Percentiles rank a stretch among this genome's conserved stretches.
phyloP scores from a whole-genome alignment of 345 rosid species.

The Brassica rapa region DNA sequence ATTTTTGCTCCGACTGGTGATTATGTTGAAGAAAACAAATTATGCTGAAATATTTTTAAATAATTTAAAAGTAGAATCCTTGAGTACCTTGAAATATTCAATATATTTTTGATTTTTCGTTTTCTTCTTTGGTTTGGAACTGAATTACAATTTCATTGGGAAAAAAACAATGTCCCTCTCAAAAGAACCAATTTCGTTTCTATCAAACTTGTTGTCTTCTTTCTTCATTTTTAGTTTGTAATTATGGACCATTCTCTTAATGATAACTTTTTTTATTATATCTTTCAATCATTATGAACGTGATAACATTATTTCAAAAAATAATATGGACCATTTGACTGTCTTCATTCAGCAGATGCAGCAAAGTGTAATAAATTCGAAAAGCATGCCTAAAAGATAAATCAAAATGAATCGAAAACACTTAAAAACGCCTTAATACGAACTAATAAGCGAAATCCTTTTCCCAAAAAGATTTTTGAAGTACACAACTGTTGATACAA shows the following conservation, averaged over 20 bases:
- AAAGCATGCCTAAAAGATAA: neutral
- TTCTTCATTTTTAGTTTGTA: neutral
- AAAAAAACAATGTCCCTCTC: neutral
- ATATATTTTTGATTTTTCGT: neutral
- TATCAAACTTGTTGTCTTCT: neutral
- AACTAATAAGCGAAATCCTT: neutral
- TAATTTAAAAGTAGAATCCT: neutral
- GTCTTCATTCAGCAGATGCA: neutral
- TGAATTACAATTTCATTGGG: neutral
- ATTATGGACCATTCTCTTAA: neutral
- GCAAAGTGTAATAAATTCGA: neutral
- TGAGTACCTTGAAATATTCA: neutral
- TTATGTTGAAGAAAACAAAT: no score
- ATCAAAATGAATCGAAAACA: slow-evolving; percentile 8
- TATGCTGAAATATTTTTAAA: no score
- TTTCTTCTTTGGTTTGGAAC: neutral
- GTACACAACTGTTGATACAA: neutral
- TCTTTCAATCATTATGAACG: slow-evolving; percentile 14
- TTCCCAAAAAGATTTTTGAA: neutral
- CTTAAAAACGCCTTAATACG: neutral
- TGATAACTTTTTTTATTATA: neutral
- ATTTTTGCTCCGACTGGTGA: no score
- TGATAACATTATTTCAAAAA: slow-evolving; percentile 5
- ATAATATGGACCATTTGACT: slow-evolving; percentile 26
- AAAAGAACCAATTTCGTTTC: neutral